These are phyloP conservation scores for Ganoderma lucidum DNA, from an alignment of 1,284 basidiomycete species.

Conservation along the genomic window DNA sequence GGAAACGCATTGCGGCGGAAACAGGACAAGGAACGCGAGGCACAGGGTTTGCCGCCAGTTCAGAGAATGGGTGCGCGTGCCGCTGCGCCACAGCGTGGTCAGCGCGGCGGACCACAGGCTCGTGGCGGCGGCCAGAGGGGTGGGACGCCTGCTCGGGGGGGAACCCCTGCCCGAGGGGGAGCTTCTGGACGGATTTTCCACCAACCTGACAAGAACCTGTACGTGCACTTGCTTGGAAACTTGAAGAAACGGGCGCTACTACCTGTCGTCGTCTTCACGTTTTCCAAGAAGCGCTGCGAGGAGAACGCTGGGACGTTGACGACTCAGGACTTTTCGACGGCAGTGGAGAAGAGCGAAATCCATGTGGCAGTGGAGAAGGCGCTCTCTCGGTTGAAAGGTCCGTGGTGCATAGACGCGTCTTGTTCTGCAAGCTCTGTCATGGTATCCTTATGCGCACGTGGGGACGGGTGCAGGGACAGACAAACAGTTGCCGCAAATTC, in stretches of 20 bases:
- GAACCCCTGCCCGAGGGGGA: constrained; percentile 51
- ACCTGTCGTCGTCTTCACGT: constrained; percentile 96
- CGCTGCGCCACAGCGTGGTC: constrained; percentile 65
- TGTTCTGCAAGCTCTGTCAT: too few species aligned
- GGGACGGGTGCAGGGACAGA: constrained; percentile 73
- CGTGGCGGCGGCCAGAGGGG: constrained; percentile 52
- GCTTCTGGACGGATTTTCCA: constrained; percentile 69
- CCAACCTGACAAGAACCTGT: constrained; percentile 88
- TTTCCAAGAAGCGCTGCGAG: constrained; percentile 97
- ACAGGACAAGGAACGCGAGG: constrained; percentile 98
- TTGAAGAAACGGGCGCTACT: constrained; percentile 88
- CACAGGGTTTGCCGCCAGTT: constrained; percentile 87
- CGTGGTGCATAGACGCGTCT: constrained; percentile 17
- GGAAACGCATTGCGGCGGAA: constrained; percentile 90
- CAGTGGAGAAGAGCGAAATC: constrained; percentile 95
- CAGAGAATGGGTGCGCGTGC: constrained; percentile 84
- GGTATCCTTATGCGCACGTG: constrained; percentile 1
- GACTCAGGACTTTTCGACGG: constrained; percentile 88
- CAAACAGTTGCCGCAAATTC: constrained; percentile 94
- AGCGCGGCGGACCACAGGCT: constrained; percentile 57
- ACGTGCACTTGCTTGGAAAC: constrained; percentile 91
- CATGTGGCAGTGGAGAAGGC: constrained; percentile 96
- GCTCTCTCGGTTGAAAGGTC: constrained; percentile 90
- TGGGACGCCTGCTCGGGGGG: constrained; percentile 55
- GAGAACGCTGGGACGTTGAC: constrained; percentile 93